Base-by-base conservation (phyloP, 2,329 filamentous ascomycete genomes). In the Lasiodiplodia theobromae region DNA sequence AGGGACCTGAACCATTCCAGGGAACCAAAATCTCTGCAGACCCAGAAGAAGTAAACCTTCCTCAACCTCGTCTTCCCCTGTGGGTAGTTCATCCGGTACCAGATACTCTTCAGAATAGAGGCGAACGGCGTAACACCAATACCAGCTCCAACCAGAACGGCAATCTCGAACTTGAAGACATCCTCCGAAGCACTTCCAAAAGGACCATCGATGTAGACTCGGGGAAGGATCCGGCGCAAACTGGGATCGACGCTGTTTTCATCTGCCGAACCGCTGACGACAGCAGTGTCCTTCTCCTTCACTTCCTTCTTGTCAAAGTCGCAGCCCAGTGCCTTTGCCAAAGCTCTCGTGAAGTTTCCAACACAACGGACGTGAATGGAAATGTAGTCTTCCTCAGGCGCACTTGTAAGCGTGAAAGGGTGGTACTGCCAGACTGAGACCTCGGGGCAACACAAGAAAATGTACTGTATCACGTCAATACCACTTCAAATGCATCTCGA, bases 1-100 rank as follows among this genome's bases (percentile, higher is more conserved):
- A 96, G 83, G 31, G 91, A 94, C 62, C 92, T 87, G 86, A 96
- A 96, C 93, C 93, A 96, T 83, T 96, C 92, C 74, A 96, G 94
- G 0, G 91, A 93, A 40, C 91, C 92, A 76, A 95, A 95, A 80
- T 96, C 92, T 79, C 92, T 87, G 84, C 92, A 95, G 71, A 96
- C 90, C 93, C 93, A 96, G 86, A 96, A 94, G 84, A 96, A 96
- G 84, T 96, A 96, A 28, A 96, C 92, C 80, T 96, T 96, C 75
- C 90, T 87, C 53, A 96, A 85, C 4, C 92, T 86, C 2, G 92
- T 94, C 82, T 91, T 91, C 80, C 90, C 88, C 78, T 92, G 90
- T 2, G 91, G 91, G 81, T 93, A 94, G 85, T 94, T 95, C 90
- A 95, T 94, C 62, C 92, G 89, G 84, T 96, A 96, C 93, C 93